phyloP scores from a whole-genome alignment of 345 rosid species.

The Ceriops zippeliana region DNA sequence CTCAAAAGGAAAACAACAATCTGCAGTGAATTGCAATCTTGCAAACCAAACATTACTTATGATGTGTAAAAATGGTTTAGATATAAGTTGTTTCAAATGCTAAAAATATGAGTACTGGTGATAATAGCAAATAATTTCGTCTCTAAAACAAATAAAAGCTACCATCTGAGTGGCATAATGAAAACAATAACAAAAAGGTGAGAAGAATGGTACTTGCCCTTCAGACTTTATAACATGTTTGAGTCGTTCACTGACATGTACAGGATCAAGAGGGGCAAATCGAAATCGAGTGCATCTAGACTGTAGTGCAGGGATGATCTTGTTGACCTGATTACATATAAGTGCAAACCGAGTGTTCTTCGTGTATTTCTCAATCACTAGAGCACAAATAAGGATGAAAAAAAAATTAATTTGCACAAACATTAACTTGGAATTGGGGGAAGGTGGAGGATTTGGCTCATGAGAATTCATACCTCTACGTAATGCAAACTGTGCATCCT shows the following conservation, averaged over 20 bases:
- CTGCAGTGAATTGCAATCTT: neutral
- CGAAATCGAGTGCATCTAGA: slow-evolving; percentile 96
- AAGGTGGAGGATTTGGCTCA: too few relatives aligned
- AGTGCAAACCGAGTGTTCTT: slow-evolving; percentile 93
- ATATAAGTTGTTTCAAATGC: too few relatives aligned
- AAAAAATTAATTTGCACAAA: slow-evolving; percentile 1
- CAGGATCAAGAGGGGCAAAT: slow-evolving; percentile 86
- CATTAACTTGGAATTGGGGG: neutral
- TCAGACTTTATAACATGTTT: slow-evolving; percentile 77
- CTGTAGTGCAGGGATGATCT: slow-evolving; percentile 95
- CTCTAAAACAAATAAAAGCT: neutral
- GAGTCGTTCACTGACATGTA: slow-evolving; percentile 70
- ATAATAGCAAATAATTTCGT: neutral
- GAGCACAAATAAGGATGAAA: slow-evolving; percentile 16
- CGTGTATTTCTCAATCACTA: slow-evolving; percentile 95
- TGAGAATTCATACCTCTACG: slow-evolving; percentile 59
- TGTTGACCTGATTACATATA: slow-evolving; percentile 91
- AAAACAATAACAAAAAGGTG: neutral
- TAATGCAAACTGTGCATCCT: slow-evolving; percentile 97
- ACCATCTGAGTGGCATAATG: neutral
- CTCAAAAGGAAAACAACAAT: neutral
- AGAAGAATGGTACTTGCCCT: slow-evolving; percentile 43
- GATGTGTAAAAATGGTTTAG: too few relatives aligned
- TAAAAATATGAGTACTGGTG: neutral
- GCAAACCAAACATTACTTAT: too few relatives aligned